phyloP scores from a whole-genome alignment of 768 basidiomycete species.

The Omphalotus guepiniiformis region DNA sequence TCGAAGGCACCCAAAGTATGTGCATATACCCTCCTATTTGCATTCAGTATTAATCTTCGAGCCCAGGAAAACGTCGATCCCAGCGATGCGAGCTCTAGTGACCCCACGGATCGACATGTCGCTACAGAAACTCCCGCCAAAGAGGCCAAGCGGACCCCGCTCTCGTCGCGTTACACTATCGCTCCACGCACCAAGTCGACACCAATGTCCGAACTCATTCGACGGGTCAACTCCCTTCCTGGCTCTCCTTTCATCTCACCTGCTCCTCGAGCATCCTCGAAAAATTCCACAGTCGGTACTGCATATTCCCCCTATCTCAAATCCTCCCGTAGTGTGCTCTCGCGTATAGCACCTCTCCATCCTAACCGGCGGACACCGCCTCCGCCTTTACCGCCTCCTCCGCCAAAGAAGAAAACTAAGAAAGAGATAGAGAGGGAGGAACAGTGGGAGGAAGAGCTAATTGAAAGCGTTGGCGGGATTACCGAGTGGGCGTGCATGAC shows the following conservation, averaged over 20 bases:
- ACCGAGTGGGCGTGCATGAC: conserved; percentile 46
- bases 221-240: conserved; percentile 63
- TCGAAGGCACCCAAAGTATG: conserved; percentile 3
- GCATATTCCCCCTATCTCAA: conserved; percentile 66
- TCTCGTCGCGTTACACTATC: conserved; percentile 39
- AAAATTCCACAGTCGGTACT: conserved; percentile 11
- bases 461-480: conserved; percentile 70
- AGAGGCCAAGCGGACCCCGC: conserved; percentile 9
- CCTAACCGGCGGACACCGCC: conserved; percentile 71
- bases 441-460: conserved; percentile 74
- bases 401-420: conserved; percentile 74
- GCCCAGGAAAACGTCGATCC: conserved; percentile 11
- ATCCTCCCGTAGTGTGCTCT: conserved; percentile 56
- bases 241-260: conserved; percentile 52
- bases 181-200: conserved; percentile 47
- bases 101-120: conserved; percentile 9
- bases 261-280: conserved; percentile 6
- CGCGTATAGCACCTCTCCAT: conserved; percentile 72
- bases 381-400: conserved; percentile 64
- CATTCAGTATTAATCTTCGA: neutral
- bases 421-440: conserved; percentile 74
- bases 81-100: neutral
- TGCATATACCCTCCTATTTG: neutral
- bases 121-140: conserved; percentile 8
- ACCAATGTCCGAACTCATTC: conserved; percentile 74